phyloP scores from a whole-genome alignment of 768 basidiomycete genomes.

The Tricholoma hemisulphureum region DNA sequence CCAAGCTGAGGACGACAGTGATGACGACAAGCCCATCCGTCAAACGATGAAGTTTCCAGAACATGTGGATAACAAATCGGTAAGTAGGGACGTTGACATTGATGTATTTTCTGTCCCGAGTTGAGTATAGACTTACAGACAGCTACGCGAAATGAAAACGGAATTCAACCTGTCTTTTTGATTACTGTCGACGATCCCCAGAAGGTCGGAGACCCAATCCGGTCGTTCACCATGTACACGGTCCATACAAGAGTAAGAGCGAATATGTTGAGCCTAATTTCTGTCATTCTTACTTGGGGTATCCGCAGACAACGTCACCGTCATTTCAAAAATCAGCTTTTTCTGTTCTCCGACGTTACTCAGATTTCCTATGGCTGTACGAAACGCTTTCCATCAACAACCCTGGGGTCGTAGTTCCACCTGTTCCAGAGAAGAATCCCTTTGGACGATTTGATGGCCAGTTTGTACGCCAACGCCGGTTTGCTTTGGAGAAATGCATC shows the following conservation, averaged over 20 bases:
- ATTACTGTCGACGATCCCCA: slow-evolving; percentile 97
- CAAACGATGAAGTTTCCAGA: slow-evolving; percentile 40
- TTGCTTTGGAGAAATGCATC: slow-evolving; percentile 85
- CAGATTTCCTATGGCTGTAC: slow-evolving; percentile 96
- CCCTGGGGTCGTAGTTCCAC: slow-evolving; percentile 95
- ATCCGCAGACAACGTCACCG: slow-evolving; percentile 74
- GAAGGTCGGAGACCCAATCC: slow-evolving; percentile 93
- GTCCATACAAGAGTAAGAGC: slow-evolving; percentile 77
- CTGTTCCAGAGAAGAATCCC: slow-evolving; percentile 91
- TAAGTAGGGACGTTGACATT: slow-evolving; percentile 17
- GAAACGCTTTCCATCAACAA: slow-evolving; percentile 87
- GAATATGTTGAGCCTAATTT: not conserved
- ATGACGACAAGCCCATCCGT: slow-evolving; percentile 67
- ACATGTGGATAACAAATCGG: slow-evolving; percentile 25
- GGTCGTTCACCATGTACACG: slow-evolving; percentile 94
- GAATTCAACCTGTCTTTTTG: slow-evolving; percentile 67
- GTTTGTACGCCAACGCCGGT: slow-evolving; percentile 84
- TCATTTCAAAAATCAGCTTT: slow-evolving; percentile 80
- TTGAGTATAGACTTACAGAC: not conserved
- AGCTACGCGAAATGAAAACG: slow-evolving; percentile 37
- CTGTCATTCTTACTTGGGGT: slow-evolving; percentile 2
- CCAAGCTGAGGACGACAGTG: slow-evolving; percentile 54
- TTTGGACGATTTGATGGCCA: slow-evolving; percentile 92
- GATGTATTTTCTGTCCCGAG: slow-evolving; percentile 3
- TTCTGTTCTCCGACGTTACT: slow-evolving; percentile 95